Conservation (phyloP, 345 rosid species). For the Camelina laxa region DNA sequence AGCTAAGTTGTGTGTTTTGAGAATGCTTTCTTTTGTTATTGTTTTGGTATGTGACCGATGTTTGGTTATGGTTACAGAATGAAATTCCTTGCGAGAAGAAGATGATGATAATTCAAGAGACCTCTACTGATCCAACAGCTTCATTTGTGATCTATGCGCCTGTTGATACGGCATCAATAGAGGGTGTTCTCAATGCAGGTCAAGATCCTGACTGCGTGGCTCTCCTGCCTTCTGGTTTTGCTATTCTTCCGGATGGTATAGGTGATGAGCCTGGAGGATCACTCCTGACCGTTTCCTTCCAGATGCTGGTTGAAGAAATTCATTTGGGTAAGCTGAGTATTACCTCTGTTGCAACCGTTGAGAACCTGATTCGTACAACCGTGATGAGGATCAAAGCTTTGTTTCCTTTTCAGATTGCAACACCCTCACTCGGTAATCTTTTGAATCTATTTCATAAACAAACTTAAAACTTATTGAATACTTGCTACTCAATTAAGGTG, state of each 20-base stretch:
- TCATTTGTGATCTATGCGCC: conserved; percentile 70
- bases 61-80: conserved; percentile 41
- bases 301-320: conserved; percentile 70
- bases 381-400: conserved; percentile 70
- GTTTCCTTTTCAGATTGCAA: conserved; percentile 48
- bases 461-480: neutral
- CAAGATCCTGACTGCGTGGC: conserved; percentile 61
- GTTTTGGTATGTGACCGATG: conserved; percentile 12
- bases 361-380: conserved; percentile 73
- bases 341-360: conserved; percentile 82
- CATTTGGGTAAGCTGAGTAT: conserved; percentile 64
- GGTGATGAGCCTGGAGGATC: conserved; percentile 52
- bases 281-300: conserved; percentile 75
- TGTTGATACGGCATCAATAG: conserved; percentile 54
- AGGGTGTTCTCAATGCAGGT: conserved; percentile 54
- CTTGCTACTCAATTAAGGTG: neutral
- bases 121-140: conserved; percentile 56
- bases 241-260: conserved; percentile 60
- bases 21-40: neutral
- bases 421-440: conserved; percentile 13
- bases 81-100: conserved; percentile 52
- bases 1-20: neutral
- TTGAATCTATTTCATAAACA: conserved; percentile 12
- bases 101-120: conserved; percentile 74
- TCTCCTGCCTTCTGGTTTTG: conserved; percentile 70